Conservation (phyloP, 106 monocot genomes). For the Vanilla planifolia region DNA sequence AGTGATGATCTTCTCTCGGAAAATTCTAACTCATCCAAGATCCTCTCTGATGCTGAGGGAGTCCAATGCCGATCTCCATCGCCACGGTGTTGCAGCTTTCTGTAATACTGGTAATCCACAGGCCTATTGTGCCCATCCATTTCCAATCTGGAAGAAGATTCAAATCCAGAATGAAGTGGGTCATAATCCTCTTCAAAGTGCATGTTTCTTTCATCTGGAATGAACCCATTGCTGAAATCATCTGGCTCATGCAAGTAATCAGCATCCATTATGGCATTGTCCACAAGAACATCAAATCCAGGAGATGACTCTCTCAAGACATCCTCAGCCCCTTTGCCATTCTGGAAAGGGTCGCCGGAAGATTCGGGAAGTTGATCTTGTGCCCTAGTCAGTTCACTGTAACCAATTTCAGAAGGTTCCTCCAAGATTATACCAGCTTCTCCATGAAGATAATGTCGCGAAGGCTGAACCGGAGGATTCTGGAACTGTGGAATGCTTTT, state of each 20-base stretch:
- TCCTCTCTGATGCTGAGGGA: constrained; percentile 25
- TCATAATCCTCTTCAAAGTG: background rate
- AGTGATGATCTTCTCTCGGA: constrained; percentile 18
- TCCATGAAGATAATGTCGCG: background rate
- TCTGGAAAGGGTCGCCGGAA: constrained; percentile 23
- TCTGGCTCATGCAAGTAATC: constrained; percentile 40
- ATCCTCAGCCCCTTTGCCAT: constrained; percentile 49
- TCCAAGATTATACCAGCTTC: background rate
- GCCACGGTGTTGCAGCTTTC: background rate
- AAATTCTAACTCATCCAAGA: constrained; percentile 16
- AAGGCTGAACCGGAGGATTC: constrained; percentile 3
- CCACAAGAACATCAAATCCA: constrained; percentile 51
- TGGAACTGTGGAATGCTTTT: background rate
- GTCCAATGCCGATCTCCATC: background rate
- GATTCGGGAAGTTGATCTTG: constrained; percentile 13
- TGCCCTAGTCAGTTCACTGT: background rate
- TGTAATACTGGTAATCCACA: background rate
- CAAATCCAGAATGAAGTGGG: background rate
- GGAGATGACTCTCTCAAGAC: constrained; percentile 64
- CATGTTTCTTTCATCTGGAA: constrained; percentile 12
- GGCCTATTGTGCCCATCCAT: background rate
- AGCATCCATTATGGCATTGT: constrained; percentile 31
- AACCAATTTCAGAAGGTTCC: background rate
- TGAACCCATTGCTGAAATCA: constrained; percentile 11
- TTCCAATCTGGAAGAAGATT: background rate